Conservation (phyloP, 108 stramenopile species). For the Nitzschia palea region DNA sequence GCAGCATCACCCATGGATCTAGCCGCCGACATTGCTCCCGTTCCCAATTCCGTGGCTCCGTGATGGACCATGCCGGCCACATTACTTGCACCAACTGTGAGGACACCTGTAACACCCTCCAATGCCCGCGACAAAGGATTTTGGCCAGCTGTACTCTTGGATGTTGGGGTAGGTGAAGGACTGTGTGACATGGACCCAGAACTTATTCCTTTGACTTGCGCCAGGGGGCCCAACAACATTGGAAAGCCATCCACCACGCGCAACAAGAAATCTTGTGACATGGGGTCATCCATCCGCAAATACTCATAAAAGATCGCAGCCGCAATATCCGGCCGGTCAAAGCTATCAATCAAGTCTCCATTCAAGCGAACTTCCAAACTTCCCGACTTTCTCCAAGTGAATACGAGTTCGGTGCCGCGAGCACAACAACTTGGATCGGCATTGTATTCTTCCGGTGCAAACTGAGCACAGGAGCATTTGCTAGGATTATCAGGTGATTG, state of each 20-base stretch:
- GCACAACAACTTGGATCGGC: conserved; percentile 83
- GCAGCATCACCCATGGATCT: conserved; percentile 35
- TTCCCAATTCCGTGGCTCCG: conserved; percentile 20
- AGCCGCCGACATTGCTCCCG: conserved; percentile 15
- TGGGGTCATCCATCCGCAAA: conserved; percentile 72
- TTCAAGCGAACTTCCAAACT: conserved; percentile 81
- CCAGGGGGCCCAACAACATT: conserved; percentile 72
- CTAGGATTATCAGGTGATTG: conserved; percentile 68
- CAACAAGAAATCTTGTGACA: conserved; percentile 70
- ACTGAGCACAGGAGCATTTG: conserved; percentile 81
- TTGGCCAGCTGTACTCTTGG: conserved; percentile 16
- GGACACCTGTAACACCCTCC: conserved; percentile 26
- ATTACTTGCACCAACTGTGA: conserved; percentile 28
- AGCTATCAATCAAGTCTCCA: conserved; percentile 77
- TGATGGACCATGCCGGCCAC: conserved; percentile 31
- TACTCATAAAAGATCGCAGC: conserved; percentile 87
- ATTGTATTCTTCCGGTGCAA: conserved; percentile 69
- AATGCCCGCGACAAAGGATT: conserved; percentile 35
- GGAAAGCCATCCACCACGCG: conserved; percentile 85
- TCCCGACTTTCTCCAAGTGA: conserved; percentile 86
- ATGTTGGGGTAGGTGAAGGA: conserved; percentile 13
- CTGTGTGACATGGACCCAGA: conserved; percentile 19
- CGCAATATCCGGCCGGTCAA: conserved; percentile 74
- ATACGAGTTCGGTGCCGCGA: conserved; percentile 81
- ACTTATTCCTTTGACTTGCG: conserved; percentile 68